Evolutionary conservation across 108 stramenopile species (phyloP), one percentile per base, ranked within the genome.

Genomic region (Aurantiochytrium sp.): DNA sequence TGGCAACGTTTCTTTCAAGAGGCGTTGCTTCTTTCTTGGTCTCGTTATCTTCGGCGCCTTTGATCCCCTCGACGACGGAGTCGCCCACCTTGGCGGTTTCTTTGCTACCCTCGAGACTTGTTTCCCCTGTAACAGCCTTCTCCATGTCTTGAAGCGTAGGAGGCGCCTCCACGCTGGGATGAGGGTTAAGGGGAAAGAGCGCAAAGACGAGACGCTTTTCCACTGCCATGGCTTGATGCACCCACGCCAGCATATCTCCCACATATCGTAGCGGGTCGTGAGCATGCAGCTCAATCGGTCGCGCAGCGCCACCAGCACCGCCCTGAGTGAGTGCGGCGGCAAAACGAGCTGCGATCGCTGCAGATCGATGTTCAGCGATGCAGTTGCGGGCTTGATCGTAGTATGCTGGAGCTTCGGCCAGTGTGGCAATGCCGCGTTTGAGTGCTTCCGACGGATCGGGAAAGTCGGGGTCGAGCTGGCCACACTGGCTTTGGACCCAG

Each of bases 231-330:
- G 59, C 47, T 60, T 88, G 60, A 47, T 88, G 88, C 45, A 60
- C 21, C 88, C 88, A 88, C 23, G 88, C 88, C 8, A 88, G 60
- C 60, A 88, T n/a, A 23, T 88, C 88, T 10, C 58, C 58, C 58
- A 59, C 87, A 21, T 58, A 87, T 8, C 87, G 55, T 16, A 29
- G 23, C 5, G 87, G 57, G 23, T 87, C 87, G 28, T 87, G 87
- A 23, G 87, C 87, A 10, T 35, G 87, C 12, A 59, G 29, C 87
- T 59, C 59, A 29, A 59, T 58, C 5, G 58, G 28, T 18, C 59
- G 5, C 87, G 87, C 25, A 35, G 21, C 59, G 59, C 87, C 87
- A 14, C 59, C 87, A 19, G 87, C 25, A 5, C 57, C 57, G 28
- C 57, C 59, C 5, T 25, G 28, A 43, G 57, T 42, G 35, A 88